Conservation (phyloP, 306 rosid species). For the Medicago arabica region DNA sequence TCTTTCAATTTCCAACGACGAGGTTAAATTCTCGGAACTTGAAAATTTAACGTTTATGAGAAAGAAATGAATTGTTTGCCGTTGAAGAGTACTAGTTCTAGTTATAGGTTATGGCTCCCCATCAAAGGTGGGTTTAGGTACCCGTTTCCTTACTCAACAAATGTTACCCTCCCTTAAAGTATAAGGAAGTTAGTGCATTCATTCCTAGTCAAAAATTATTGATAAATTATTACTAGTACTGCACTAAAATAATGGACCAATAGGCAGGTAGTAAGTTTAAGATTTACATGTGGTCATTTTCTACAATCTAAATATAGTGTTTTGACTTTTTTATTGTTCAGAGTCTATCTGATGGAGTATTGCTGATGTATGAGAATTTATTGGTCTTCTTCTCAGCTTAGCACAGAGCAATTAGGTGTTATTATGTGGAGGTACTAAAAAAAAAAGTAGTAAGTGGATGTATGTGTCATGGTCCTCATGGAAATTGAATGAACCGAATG, state of each 20-base stretch:
- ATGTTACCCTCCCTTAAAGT: not conserved
- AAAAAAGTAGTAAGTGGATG: not conserved
- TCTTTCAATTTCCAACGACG: not conserved
- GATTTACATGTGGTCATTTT: not conserved
- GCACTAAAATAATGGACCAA: not conserved
- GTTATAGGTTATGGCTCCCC: not conserved
- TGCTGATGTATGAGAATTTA: slow-evolving; percentile 15
- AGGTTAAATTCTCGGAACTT: slow-evolving; percentile 5
- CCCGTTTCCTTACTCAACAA: not conserved
- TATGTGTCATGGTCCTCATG: not conserved
- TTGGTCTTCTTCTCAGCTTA: slow-evolving; percentile 8
- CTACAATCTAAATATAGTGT: no score
- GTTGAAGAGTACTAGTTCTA: not conserved
- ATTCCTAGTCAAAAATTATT: not conserved
- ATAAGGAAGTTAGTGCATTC: not conserved
- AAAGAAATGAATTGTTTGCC: not conserved
- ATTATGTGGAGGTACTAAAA: no score
- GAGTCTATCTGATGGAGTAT: not conserved
- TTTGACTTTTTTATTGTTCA: slow-evolving; percentile 8
- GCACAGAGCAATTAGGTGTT: not conserved
- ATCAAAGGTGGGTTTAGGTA: not conserved
- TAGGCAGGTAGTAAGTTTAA: not conserved
- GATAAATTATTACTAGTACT: not conserved
- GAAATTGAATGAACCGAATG: slow-evolving; percentile 41
- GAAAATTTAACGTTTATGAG: not conserved